Evolutionary conservation across 2,329 filamentous ascomycete species (phyloP), one percentile per base, ranked within the genome.

Genomic region (Pestalotiopsis sp.): DNA sequence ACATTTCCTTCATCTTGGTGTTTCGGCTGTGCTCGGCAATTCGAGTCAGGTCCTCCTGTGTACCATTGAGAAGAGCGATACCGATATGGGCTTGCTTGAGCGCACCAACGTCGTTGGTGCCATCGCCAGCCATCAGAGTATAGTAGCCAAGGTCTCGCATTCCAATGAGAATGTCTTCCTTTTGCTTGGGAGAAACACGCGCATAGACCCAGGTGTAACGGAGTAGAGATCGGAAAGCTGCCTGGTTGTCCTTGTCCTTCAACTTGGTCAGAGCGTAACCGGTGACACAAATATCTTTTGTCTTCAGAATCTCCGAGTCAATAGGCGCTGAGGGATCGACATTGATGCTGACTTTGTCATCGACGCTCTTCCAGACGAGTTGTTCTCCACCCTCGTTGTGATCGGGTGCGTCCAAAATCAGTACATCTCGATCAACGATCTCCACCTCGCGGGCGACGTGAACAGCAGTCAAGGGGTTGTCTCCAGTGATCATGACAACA

Each of bases 401-500:
- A 80, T 99, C 96, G 25, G 96, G 96, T 2, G 95, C 94, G 79
- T 99, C 96, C 31, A 99, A 86, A 74, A 99, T 98, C 69, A 98
- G 87, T 66, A 96, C 93, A 41, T 98, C 95, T 68, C 96, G 92
- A 76, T 99, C 96, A 17, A 99, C 94, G 79, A 99, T 99, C 79
- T 99, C 96, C 31, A 99, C 96, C 79, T 98, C 92, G 70, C 92
- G 91, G 17, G 96, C 96, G 68, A 99, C 96, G 78, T 99, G 95
- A 12, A 97, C 93, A 72, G 96, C 96, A 55, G 96, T 99, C 65
- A 99, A 87, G 13, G 96, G 95, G 79, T 99, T 99, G 80, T 99
- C 96, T 78, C 96, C 96, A 69, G 96, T 99, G 73, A 99, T 99
- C 96, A 99, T 99, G 74, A 99, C 93, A 61, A 97, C 94, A 74